Base-by-base conservation (phyloP, 805 yeast genomes). In the Kazachstania bromeliacearum region DNA sequence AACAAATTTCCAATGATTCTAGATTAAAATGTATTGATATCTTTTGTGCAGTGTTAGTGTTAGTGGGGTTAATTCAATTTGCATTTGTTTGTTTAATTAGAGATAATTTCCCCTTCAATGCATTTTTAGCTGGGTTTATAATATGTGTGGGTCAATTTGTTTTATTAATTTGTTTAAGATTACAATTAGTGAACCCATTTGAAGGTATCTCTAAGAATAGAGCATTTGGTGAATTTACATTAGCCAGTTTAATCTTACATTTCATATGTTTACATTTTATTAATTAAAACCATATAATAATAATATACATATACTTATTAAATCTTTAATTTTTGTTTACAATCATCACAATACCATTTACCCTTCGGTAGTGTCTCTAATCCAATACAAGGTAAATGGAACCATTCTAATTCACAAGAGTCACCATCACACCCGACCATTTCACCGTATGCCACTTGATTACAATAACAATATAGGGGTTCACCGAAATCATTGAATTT, bases 401-500 rank as follows among this genome's bases (percentile, higher is more conserved):
- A 88, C 97, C 97, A 88, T 59, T 88, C 97, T 37, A 85, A 68
- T 55, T 78, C 78, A 64, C 97, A 89, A 40, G 79, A 76, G 24
- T 84, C 88, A 9, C 96, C 96, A 53, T 92, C 98, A 63, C 98
- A 92, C 2, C 95, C 98, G 41, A 92, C 96, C 98, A 92, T 92
- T 53, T 92, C 97, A 14, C 98, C 98, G 55, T 83, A 92, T 4
- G 96, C 89, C 0, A 88, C 95, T 57, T 88, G 96, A 57, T 87
- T 85, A 63, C 98, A 92, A 63, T 89, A 88, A 60, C 98, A 92
- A 57, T 89, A 89, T 2, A 87, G 74, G 1, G 94, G 95, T 51
- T 88, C 96, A 16, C 67, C 68, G 33, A 55, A 59, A 19, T 57
- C 63, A 38, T 60, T 52, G 40, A 53, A 41, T 48, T 25, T 33